phyloP scores from a whole-genome alignment of 495 filamentous ascomycete genomes.

The Penicillium herquei region DNA sequence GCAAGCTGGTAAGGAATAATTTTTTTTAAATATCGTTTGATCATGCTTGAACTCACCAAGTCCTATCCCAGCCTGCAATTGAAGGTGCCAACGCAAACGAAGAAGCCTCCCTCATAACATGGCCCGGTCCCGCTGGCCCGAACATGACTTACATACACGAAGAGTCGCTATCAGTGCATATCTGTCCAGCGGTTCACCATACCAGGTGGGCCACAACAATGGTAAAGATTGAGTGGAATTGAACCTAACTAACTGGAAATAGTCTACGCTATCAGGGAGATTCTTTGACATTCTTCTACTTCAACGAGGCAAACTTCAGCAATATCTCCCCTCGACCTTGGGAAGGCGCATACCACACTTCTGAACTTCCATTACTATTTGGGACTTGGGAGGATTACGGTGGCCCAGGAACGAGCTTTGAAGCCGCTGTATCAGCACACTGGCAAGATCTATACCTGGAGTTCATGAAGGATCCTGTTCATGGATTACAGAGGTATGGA shows the following conservation, averaged over 20 bases:
- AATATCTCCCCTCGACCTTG: not conserved
- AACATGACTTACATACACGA: not conserved
- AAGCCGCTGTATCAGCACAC: not conserved
- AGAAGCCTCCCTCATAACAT: not conserved
- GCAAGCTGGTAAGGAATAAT: not conserved
- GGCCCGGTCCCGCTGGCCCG: not conserved
- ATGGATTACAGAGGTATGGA: not conserved
- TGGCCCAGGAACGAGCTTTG: not conserved
- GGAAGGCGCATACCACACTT: not conserved
- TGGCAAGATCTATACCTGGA: not conserved
- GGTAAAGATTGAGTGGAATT: not conserved
- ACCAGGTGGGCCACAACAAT: not conserved
- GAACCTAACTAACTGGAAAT: not conserved
- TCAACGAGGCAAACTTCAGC: not conserved
- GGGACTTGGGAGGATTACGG: not conserved
- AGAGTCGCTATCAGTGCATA: not conserved
- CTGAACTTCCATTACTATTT: not conserved
- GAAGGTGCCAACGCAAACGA: not conserved
- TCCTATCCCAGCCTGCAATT: not conserved
- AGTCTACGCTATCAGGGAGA: not conserved
- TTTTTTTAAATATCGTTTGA: not conserved
- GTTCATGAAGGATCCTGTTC: not conserved
- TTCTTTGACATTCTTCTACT: not conserved
- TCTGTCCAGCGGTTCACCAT: not conserved
- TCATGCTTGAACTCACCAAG: not conserved